phyloP scores from a whole-genome alignment of 768 basidiomycete species.

The Boletus vinaceobasis region DNA sequence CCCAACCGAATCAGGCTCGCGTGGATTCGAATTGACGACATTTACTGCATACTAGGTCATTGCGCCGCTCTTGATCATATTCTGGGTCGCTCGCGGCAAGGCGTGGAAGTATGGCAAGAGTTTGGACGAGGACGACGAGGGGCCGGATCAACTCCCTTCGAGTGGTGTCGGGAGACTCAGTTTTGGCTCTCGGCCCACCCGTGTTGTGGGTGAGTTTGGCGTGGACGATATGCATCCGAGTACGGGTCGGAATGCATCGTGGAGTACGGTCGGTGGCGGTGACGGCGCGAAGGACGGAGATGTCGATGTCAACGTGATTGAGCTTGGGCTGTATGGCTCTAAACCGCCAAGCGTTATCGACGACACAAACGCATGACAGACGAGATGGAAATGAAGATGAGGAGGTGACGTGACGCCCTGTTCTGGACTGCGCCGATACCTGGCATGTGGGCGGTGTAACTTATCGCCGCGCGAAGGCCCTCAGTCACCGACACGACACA shows the following conservation, averaged over 20 bases:
- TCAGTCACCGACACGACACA: neutral
- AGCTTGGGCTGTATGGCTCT: constrained; percentile 11
- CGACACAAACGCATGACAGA: neutral
- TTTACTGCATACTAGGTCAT: constrained; percentile 17
- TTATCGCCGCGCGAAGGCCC: neutral
- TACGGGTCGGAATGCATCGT: constrained; percentile 4
- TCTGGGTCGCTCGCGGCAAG: constrained; percentile 21
- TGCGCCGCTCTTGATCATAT: constrained; percentile 25
- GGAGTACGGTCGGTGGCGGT: constrained; percentile 8
- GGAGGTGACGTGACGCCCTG: neutral
- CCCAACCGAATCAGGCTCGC: neutral
- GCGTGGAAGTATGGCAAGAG: constrained; percentile 11
- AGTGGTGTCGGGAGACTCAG: neutral
- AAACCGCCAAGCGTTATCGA: constrained; percentile 2
- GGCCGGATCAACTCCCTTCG: neutral
- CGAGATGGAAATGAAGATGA: neutral
- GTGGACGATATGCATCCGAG: neutral
- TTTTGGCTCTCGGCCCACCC: constrained; percentile 9
- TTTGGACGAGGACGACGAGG: neutral
- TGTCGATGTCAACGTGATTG: neutral
- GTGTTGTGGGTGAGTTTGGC: neutral
- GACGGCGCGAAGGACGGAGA: neutral
- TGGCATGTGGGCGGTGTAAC: neutral
- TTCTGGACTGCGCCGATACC: neutral
- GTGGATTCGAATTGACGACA: neutral